phyloP scores from a whole-genome alignment of 2,329 filamentous ascomycete species.

The Setomelanomma holmii region DNA sequence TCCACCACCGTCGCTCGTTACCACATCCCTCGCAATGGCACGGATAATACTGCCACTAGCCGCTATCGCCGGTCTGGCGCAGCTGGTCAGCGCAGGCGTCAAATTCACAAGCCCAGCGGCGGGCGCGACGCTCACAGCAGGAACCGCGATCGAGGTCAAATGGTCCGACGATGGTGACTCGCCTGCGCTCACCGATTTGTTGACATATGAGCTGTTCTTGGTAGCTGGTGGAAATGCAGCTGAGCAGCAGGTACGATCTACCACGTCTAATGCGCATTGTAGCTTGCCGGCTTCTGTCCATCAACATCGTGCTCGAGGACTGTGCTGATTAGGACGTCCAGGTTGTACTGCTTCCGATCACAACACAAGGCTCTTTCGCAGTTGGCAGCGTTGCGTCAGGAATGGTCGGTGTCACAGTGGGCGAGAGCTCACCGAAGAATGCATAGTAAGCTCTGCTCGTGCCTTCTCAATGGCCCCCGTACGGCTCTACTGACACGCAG shows the following conservation, averaged over 20 bases:
- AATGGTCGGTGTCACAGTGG: conserved; percentile 31
- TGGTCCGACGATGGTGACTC: conserved; percentile 64
- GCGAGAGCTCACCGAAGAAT: conserved; percentile 53
- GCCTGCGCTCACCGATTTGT: conserved; percentile 59
- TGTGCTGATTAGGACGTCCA: conserved; percentile 7
- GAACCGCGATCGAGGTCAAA: conserved; percentile 59
- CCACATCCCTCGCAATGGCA: conserved; percentile 31
- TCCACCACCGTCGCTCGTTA: conserved; percentile 23
- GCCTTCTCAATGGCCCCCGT: not conserved
- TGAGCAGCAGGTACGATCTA: conserved; percentile 56
- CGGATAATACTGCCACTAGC: conserved; percentile 35
- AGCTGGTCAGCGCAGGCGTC: conserved; percentile 59
- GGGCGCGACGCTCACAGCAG: conserved; percentile 59
- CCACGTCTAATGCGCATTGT: not conserved
- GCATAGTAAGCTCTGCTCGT: conserved; percentile 59
- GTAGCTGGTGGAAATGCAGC: conserved; percentile 66
- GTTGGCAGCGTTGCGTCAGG: conserved; percentile 50
- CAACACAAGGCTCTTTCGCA: conserved; percentile 55
- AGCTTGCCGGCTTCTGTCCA: not conserved
- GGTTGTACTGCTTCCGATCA: conserved; percentile 39
- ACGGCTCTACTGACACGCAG: conserved; percentile 11
- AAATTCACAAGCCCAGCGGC: conserved; percentile 62
- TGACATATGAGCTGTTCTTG: conserved; percentile 65
- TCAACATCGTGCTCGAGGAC: not conserved
- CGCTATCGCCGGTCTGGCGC: conserved; percentile 47